Evolutionary conservation across 495 filamentous ascomycete species (phyloP).

Genomic region (Halenospora varia): DNA sequence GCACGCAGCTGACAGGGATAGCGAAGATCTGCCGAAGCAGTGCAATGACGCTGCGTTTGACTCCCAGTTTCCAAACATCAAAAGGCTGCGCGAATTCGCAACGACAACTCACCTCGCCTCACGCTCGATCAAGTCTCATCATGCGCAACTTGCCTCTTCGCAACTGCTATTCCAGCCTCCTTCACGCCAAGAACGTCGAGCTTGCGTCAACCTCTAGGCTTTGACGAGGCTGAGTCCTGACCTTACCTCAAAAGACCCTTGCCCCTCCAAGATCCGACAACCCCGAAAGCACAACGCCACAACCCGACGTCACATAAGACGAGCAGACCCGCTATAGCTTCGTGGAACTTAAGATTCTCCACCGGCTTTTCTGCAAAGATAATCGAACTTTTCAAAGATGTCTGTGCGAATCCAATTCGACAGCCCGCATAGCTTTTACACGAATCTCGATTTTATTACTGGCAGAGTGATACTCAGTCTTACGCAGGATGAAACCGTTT

Average conservation of each 20-base stretch:
- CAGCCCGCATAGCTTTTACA: conserved; percentile 69
- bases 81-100: background rate
- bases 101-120: background rate
- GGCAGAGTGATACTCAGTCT: conserved; percentile 62
- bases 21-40: background rate
- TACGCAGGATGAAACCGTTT: conserved; percentile 59
- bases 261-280: background rate
- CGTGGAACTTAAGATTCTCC: too few species aligned
- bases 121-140: too few species aligned
- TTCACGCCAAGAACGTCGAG: background rate
- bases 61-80: background rate
- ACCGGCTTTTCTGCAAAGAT: background rate
- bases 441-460: conserved; percentile 80
- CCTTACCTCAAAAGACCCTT: background rate
- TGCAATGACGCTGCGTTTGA: background rate
- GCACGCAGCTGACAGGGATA: background rate
- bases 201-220: background rate
- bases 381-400: conserved; percentile 45
- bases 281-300: background rate
- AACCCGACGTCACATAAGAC: background rate
- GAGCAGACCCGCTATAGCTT: background rate
- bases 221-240: background rate
- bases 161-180: background rate
- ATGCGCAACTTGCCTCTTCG: background rate
- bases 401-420: conserved; percentile 76